Evolutionary conservation across 164 flowering plant species (phyloP), one percentile per base, ranked within the genome.

Genomic region (Vitis rotundifolia): DNA sequence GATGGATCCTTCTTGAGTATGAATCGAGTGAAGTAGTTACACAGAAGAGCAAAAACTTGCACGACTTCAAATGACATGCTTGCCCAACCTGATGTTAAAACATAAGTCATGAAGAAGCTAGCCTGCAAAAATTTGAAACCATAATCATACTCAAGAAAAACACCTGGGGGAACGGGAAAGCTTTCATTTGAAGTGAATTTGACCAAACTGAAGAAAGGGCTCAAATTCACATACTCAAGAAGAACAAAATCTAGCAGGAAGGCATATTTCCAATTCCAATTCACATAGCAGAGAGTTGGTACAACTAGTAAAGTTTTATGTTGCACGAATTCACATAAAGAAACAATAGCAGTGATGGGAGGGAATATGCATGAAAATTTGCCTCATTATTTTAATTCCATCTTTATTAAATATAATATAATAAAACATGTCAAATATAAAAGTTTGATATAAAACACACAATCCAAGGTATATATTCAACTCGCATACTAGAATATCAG

Each of bases 51-150:
- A 78, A 80, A 85, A 56, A 82, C 80, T 81, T 93, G 99, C 79
- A 96, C 78, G 22, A 91, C 64, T 79, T 96, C 99, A 68, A 75
- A 78, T 11, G 92, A 63, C 79, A 93, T 72, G 79, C 98, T 83
- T 49, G 92, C 91, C 98, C 99, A 96, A 52, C 99, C 99, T n/a
- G 98, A 93, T 73, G 99, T 82, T 73, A 96, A 64, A 60, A 89
- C 89, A 75, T 96, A 96, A 15, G 98, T 89, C 77, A 84, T 86
- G 79, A 93, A 96, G 81, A 90, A 92, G 71, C 83, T 80, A 47
- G 91, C 97, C 98, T 96, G 96, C 82, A 84, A 18, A 75, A 14
- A 70, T 50, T 44, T 28, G 16, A 59, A 70, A 67, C 31, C 31
- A 59, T 12, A 58, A 53, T 63, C 53, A 22, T 8, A 49, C 31